Percentiles rank a stretch among this genome's conserved stretches.
These are phyloP conservation scores for Thalassiosira hispida DNA, from an alignment of 352 stramenopile genomes.

Conservation along the genomic window DNA sequence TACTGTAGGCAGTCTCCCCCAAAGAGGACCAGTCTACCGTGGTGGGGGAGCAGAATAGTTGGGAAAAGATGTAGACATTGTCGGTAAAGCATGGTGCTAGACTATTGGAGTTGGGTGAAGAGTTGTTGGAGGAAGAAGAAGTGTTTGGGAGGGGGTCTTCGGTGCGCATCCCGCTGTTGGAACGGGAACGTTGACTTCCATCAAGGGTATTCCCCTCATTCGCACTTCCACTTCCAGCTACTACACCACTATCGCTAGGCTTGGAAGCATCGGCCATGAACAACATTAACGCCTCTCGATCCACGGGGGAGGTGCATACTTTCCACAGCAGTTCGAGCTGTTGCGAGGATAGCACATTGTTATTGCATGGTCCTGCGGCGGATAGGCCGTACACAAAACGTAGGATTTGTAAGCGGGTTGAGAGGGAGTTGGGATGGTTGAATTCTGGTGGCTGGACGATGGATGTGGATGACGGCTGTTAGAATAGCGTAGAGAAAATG, in stretches of 20 bases:
- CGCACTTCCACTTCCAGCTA: no score
- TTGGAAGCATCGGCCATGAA: slow-evolving; percentile 79
- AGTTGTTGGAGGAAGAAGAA: no score
- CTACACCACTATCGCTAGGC: no score
- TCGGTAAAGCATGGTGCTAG: no score
- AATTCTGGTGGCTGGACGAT: slow-evolving; percentile 44
- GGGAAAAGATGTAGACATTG: slow-evolving; percentile 75
- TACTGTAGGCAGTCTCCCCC: slow-evolving; percentile 67
- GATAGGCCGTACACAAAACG: slow-evolving; percentile 77
- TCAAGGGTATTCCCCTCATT: no score
- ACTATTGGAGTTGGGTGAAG: no score
- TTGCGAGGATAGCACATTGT: slow-evolving; percentile 41
- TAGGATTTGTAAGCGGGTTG: slow-evolving; percentile 71
- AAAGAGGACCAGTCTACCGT: slow-evolving; percentile 63
- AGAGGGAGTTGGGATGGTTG: slow-evolving; percentile 56
- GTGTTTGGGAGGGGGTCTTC: no score
- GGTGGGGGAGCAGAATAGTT: slow-evolving; percentile 73
- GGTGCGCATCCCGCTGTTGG: no score
- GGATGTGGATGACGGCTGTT: slow-evolving; percentile 43
- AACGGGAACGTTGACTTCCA: no score
- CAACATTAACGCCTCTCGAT: slow-evolving; percentile 79
- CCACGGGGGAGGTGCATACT: slow-evolving; percentile 61
- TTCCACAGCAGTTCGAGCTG: slow-evolving; percentile 75
- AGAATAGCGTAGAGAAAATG: not conserved
- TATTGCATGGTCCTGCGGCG: slow-evolving; percentile 29